Base-by-base conservation (phyloP, 129 eudicot species). In the Mikania micrantha region DNA sequence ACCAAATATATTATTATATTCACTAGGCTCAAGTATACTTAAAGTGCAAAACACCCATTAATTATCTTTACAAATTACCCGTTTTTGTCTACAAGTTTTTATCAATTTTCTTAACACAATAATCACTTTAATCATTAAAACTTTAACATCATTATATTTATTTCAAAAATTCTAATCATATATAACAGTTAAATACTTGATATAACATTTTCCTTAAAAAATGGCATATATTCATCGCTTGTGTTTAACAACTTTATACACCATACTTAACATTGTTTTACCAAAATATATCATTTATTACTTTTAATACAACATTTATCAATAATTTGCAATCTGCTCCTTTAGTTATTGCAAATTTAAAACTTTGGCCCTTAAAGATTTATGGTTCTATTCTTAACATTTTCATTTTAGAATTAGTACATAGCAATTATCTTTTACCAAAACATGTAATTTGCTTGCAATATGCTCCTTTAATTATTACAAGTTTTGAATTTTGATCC, bases 21-120 rank as follows among this genome's bases (percentile, higher is more conserved):
- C 2, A 76, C 70, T 68, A 68, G 75, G 80, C 75, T 76, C 80
- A 60, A 74, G 72, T 56, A 64, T 20, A 16, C 48, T 58, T 20
- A 20, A 52, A 73, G 34, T 17, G 22, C 50, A 41, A 73, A 60
- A 73, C 78, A 73, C 53, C 71, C 71, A 39, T 28, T 64, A 36
- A 64, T 50, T 29, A 25, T 38, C 47, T 73, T 41, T 73, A 40
- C 19, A 40, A 20, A 54, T 65, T 56, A 74, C 49, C 36, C 28
- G 19, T 10, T 3, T 53, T 53, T 28, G 60, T 60, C 62, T 48
- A 45, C 44, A 60, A 12, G 49, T 8, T 35, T 22, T 21, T 54
- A 5, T 36, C n/a, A 52, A 25, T 38, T n/a, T 50, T 39, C 41
- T 56, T 48, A 11, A 20, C 28, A 9, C 16, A 61, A 36, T 3